Evolutionary conservation across 2,329 filamentous ascomycete species (phyloP), one percentile per base, ranked within the genome.

Genomic region (Penicillium sp.): DNA sequence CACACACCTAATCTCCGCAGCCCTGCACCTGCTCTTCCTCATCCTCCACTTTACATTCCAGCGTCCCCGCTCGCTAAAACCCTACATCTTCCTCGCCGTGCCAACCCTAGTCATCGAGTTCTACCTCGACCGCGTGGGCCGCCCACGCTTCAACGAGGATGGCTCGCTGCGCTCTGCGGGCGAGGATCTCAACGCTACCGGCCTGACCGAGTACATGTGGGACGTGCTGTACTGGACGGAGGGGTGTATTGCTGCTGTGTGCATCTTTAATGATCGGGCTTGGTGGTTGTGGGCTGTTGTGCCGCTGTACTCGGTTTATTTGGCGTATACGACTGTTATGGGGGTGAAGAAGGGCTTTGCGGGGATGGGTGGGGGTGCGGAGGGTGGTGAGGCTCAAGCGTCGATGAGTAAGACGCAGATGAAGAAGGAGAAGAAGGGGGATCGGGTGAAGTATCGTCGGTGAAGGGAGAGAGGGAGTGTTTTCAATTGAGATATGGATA

Each of bases 191-290:
- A 88, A 91, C 57, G 91, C 92, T 10, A 86, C 89, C 37, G 95
- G 95, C 4, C 81, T 99, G 82, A 98, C 94, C 12, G 95, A 97
- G 80, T 98, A 96, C 83, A 92, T 98, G 90, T 99, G 96, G 85
- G 95, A 99, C 80, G 87, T 97, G 54, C 83, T 97, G 57, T 98
- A 97, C 86, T 92, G 96, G 81, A 97, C 93, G 0, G 97, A 93
- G 89, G 88, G 87, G 12, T 91, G 89, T 58, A 82, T 92, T 44
- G 79, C 89, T 9, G 77, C 90, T n/a, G 93, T 89, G 15, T 85
- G 90, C 17, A 66, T 96, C 30, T 86, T 94, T 53, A 95, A 95
- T 4, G 93, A 97, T 76, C 89, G 89, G 81, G 91, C 82, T 3
- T 91, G 89, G 89, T 86, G 87, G 82, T 67, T 87, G 38, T 91